Evolutionary conservation across 805 yeast genomes (phyloP), one percentile per base, ranked within the genome.

Genomic region (Candida wancherniae): DNA sequence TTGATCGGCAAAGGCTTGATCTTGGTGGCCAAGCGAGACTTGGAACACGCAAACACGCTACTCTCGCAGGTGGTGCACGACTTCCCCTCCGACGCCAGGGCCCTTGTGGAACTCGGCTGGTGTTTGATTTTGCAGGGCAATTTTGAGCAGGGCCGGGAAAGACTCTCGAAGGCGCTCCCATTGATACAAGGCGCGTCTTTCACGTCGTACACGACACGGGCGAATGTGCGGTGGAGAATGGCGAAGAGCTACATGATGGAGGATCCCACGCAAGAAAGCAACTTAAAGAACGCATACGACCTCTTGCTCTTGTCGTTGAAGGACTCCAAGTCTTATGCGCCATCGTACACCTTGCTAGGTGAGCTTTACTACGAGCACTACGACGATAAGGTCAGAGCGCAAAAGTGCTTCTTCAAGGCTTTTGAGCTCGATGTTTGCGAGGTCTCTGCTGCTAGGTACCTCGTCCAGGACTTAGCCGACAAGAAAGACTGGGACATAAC

Each of bases 321-420:
- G 43, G 72, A 72, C 22, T 71, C 74, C 12, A 75, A 77, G 18
- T 74, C 69, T 17, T 75, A 67, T 52, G 88, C 96, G 0, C 79
- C 94, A 2, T 75, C 95, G 0, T 92, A 78, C 51, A 79, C 96
- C 0, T 70, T 86, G 2, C 60, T 92, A 15, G 98, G 98, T 15
- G 54, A 70, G 29, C 64, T 85, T n/a, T 88, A 85, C 47, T 57
- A 71, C 4, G 68, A 71, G 2, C 61, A 70, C 36, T 77, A 69
- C 37, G 57, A 64, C 7, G 95, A 87, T 48, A 51, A 57, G 16
- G 59, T 61, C 0, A 71, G 92, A 28, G 94, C 97, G 0, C 77
- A 78, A 32, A 86, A 85, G 51, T 87, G 96, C 54, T 90, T 80
- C 53, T 77, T 80, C 52, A 84, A 80, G 48, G 96, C 97, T 0